These are phyloP conservation scores for Raphanus raphanistrum DNA, from an alignment of 345 rosid genomes.

Conservation along the genomic window DNA sequence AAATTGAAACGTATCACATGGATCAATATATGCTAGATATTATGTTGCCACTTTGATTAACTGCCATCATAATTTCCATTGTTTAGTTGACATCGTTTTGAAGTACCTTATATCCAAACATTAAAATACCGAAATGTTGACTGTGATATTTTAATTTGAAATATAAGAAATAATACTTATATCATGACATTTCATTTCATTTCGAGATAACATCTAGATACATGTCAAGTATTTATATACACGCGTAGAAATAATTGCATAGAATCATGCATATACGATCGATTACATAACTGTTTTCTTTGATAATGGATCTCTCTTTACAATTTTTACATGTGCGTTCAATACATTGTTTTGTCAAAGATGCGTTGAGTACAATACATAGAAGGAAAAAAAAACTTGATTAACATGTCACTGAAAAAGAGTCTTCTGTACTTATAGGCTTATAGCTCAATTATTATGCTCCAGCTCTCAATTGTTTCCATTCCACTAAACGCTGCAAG, in stretches of 20 bases:
- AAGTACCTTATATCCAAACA: not conserved
- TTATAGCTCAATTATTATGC: conserved; percentile 23
- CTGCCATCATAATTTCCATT: not conserved
- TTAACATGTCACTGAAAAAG: conserved; percentile 19
- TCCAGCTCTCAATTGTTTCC: conserved; percentile 48
- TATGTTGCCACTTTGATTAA: not conserved
- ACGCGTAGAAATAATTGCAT: not conserved
- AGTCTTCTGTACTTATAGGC: conserved; percentile 18
- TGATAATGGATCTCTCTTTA: conserved; percentile 9
- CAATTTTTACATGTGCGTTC: no score
- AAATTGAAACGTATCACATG: not conserved
- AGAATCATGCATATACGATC: not conserved
- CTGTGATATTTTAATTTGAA: not conserved
- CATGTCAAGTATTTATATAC: not conserved
- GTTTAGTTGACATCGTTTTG: not conserved
- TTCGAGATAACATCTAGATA: not conserved
- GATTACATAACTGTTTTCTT: not conserved
- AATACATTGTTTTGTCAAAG: not conserved
- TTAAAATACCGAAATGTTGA: not conserved
- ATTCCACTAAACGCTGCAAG: conserved; percentile 62
- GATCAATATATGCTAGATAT: not conserved
- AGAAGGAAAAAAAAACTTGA: conserved; percentile 16
- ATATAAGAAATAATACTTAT: not conserved
- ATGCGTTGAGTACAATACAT: conserved; percentile 18
- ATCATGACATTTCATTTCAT: not conserved